phyloP scores from a whole-genome alignment of 495 filamentous ascomycete species.

The Penicillium samsonianum region DNA sequence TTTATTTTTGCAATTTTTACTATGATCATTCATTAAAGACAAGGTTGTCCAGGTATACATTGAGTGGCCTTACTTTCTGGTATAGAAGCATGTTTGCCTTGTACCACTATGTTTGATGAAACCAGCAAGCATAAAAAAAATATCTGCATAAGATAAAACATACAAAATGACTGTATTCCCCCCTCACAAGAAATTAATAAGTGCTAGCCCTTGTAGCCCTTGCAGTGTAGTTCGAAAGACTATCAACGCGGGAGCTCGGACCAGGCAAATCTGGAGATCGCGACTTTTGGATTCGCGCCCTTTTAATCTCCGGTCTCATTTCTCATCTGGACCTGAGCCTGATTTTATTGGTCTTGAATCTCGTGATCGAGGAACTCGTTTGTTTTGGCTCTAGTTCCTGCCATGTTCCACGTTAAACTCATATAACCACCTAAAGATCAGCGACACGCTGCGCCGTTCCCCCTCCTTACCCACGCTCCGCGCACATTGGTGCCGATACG shows the following conservation, averaged over 20 bases:
- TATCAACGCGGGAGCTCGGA: slow-evolving; percentile 39
- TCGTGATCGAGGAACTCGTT: neutral
- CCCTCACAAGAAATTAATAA: neutral
- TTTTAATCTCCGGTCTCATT: slow-evolving; percentile 18
- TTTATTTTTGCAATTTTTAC: neutral
- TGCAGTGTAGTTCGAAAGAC: neutral
- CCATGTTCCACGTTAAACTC: neutral
- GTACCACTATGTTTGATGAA: neutral
- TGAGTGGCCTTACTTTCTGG: neutral
- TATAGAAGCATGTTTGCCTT: neutral
- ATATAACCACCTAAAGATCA: neutral
- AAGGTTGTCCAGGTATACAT: neutral
- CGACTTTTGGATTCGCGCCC: slow-evolving; percentile 43
- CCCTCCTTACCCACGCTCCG: slow-evolving; percentile 2
- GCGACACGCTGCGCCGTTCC: neutral
- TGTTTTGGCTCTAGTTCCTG: neutral
- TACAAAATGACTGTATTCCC: neutral
- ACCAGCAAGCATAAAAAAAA: neutral
- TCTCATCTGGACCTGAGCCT: slow-evolving; percentile 6
- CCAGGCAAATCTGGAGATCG: slow-evolving; percentile 44
- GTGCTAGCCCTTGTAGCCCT: neutral
- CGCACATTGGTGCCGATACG: slow-evolving; percentile 5
- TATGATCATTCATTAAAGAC: neutral
- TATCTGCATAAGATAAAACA: neutral
- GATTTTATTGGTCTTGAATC: neutral